Base-by-base conservation (phyloP, 2,329 filamentous ascomycete genomes). In the Microdochium bolleyi region DNA sequence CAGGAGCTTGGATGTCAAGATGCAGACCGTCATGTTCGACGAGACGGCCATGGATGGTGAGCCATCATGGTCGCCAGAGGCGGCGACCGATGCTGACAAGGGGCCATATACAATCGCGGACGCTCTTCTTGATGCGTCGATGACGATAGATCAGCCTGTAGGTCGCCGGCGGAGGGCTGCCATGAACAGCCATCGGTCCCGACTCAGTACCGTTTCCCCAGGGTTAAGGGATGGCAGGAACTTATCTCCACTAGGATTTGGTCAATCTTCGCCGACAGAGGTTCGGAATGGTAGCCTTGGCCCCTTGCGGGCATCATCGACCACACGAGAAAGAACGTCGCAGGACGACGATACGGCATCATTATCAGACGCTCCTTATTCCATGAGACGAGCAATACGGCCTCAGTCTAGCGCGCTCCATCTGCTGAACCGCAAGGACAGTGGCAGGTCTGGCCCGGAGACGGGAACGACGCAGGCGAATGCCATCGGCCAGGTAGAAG, bases 21-120 rank as follows among this genome's bases (percentile, higher is more conserved):
- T 89, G 2, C 89, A 96, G 64, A 97, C 89, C 0, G 86, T 99
- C 1, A 87, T 97, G 64, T 97, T 97, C 62, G 91, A 96, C 59
- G 90, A 92, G 52, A 81, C 83, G 38, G 78, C 77, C 41, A 73
- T 82, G 9, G 70, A 83, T 10, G 75, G 74, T 22, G 70, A 71
- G 48, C 64, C 68, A 2, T 53, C 62, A 13, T 63, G 64, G 58
- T 56, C 64, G 55, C 54, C 62, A 24, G 61, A 71, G 55, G 59
- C 63, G 44, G 68, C 71, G 16, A 57, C 69, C 11, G 64, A 65
- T 52, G 52, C 38, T 56, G 66, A 54, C 53, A 74, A 65, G 54
- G 73, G 70, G 10, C 80, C 83, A 4, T 88, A 89, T 59, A 95
- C 91, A 0, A 94, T 97, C 58, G 84, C 89, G 3, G 92, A 97